Evolutionary conservation across 148 eudicot species (phyloP).

Genomic region (Persicaria maculosa): DNA sequence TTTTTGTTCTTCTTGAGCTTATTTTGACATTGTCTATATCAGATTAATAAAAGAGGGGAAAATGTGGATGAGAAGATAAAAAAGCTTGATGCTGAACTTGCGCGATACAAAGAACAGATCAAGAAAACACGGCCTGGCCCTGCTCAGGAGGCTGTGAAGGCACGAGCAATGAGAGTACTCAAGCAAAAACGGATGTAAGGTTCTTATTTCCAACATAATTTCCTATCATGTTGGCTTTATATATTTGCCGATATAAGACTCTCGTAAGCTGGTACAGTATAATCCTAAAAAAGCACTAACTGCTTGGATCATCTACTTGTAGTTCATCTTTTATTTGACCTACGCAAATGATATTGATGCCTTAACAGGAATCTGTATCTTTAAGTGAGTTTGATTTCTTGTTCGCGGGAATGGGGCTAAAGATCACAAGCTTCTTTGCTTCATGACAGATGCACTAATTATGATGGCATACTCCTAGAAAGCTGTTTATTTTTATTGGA

Average conservation of each 20-base stretch:
- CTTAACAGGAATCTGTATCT: not conserved
- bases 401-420: not conserved
- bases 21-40: conserved; percentile 1
- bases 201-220: not conserved
- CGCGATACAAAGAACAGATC: conserved; percentile 81
- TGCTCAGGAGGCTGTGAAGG: conserved; percentile 94
- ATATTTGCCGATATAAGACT: not conserved
- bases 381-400: not conserved
- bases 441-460: not conserved
- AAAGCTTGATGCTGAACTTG: conserved; percentile 85
- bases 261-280: not conserved
- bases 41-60: conserved; percentile 94
- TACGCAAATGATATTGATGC: not conserved
- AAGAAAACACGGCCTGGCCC: conserved; percentile 97
- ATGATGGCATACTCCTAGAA: not conserved
- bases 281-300: not conserved
- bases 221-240: not conserved
- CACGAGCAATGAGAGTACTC: conserved; percentile 92
- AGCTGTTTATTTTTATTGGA: not conserved
- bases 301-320: not conserved
- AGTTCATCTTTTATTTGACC: not conserved
- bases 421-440: not conserved
- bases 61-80: conserved; percentile 87
- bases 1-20: conserved; percentile 6
- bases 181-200: conserved; percentile 91